Evolutionary conservation across 2,329 filamentous ascomycete genomes (phyloP), one percentile per base, ranked within the genome.

Genomic region (Fusarium concolor): DNA sequence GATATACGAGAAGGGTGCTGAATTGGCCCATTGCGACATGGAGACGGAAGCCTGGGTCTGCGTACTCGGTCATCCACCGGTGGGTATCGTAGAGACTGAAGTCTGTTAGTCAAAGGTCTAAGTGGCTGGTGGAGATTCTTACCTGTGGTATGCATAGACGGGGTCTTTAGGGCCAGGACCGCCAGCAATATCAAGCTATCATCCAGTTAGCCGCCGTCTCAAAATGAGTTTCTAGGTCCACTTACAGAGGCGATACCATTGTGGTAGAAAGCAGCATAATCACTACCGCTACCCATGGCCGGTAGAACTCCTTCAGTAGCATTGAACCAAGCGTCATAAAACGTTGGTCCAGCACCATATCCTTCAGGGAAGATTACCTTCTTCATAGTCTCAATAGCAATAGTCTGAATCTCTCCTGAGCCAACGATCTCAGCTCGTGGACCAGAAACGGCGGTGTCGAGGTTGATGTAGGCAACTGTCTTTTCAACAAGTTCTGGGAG

Each of bases 61-160:
- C 84, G 57, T 80, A 86, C 0, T 76, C 81, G 0, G 74, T 68
- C 83, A 86, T 86, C 84, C 84, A 86, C 59, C 82, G 79, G 62
- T 83, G 85, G 0, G 31, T 77, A 75, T 68, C 66, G 17, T 68
- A 68, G 3, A 68, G 52, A 10, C 55, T 65, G 12, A 10, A 0
- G 2, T 2, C 1, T 15, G 18, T 65, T 42, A 65, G 47, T 17
- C 20, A 3, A 4, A 14, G 2, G 3, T 4, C 11, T 12, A 31
- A 9, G 26, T 12, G 3, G 14, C 18, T 5, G 12, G 2, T 7
- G 10, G 1, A 12, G 14, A 15, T 22, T 10, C 49, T 22, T 4
- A 59, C 62, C 28, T 43, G 8, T 68, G 66, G 5, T 68, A 68
- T 2, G 45, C 43, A 10, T 68, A 68, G 17, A 68, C 61, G 0